Base-by-base conservation (phyloP, 768 basidiomycete genomes). In the Dioszegia aurantiaca region DNA sequence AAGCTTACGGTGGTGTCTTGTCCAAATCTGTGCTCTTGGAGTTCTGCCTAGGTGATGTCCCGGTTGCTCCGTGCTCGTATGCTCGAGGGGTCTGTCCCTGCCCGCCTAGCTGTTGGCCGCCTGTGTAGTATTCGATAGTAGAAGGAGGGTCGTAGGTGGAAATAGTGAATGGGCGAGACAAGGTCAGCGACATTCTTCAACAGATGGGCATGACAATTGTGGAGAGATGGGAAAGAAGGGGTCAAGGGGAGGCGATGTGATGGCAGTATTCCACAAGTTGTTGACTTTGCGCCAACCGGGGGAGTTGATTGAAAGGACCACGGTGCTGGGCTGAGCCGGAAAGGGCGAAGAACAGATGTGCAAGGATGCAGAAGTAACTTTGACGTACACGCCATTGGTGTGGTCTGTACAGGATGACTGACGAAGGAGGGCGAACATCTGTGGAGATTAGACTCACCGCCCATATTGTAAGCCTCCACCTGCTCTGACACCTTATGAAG, bases 101-200 rank as follows among this genome's bases (percentile, higher is more conserved):
- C 11, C 10, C 59, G 9, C 58, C 55, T 8, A 60, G 41, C 36
- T 16, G 11, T 54, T 48, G 41, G 36, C 62, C 51, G 53, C 46
- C 59, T 60, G 53, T 39, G 42, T 42, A 55, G 21, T 52, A 58
- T 10, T 60, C 57, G 23, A 63, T 44, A 12, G 69, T 58, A 24
- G 69, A 68, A 48, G 69, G 66, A 39, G 66, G 60, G 56, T 70
- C 66, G 55, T 70, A 67, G 9, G 69, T 70, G 11, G 61, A 47
- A 27, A 63, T 62, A 23, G 66, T 64, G 40, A 59, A 68, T 12
- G 63, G 63, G 9, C 52, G 42, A 47, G 55, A 66, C 26, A 65
- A 43, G 5, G 60, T 68, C 59, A 68, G 63, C 60, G 67, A 68
- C 67, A 68, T 68, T 30, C n/a, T 56, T 26, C 27, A 37, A 36